phyloP scores from a whole-genome alignment of 768 basidiomycete species.

The Tricholoma hemisulphureum region DNA sequence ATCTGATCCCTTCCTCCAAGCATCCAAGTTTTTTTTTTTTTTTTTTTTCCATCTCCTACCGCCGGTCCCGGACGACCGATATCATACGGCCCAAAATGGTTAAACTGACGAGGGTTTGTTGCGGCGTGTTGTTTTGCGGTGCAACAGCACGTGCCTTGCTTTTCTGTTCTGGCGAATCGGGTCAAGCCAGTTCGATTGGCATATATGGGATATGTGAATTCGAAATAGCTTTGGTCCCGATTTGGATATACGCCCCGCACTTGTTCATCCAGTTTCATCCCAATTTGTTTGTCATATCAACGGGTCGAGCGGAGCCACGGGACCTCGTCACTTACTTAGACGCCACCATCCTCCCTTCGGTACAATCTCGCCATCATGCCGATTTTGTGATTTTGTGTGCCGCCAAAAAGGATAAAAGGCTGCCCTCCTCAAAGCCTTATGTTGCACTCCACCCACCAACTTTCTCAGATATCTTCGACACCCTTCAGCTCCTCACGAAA shows the following conservation, averaged over 20 bases:
- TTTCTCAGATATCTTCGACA: slow-evolving; percentile 11
- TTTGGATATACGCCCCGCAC: slow-evolving; percentile 15
- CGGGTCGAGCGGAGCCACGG: slow-evolving; percentile 38
- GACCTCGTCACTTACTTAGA: slow-evolving; percentile 32
- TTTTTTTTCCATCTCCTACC: too few relatives aligned
- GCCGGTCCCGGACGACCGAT: not conserved
- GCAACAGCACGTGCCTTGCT: slow-evolving; percentile 4
- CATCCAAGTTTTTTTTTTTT: not conserved
- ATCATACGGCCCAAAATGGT: not conserved
- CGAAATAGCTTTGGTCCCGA: slow-evolving; percentile 3
- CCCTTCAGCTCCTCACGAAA: slow-evolving; percentile 11
- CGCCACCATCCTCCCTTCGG: slow-evolving; percentile 23
- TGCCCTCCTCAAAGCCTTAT: slow-evolving; percentile 14
- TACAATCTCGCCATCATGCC: slow-evolving; percentile 26
- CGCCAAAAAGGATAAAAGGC: slow-evolving; percentile 35
- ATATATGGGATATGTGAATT: too few relatives aligned
- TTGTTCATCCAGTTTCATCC: slow-evolving; percentile 8
- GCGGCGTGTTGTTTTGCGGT: slow-evolving; percentile 8
- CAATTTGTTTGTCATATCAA: slow-evolving; percentile 36
- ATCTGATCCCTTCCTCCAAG: not conserved
- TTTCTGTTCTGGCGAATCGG: slow-evolving; percentile 7
- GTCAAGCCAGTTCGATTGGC: slow-evolving; percentile 11
- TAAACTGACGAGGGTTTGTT: not conserved
- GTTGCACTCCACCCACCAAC: slow-evolving; percentile 21
- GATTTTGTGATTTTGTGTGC: slow-evolving; percentile 19